Conservation (phyloP, 1,284 basidiomycete genomes). For the Ustilago hordei region DNA sequence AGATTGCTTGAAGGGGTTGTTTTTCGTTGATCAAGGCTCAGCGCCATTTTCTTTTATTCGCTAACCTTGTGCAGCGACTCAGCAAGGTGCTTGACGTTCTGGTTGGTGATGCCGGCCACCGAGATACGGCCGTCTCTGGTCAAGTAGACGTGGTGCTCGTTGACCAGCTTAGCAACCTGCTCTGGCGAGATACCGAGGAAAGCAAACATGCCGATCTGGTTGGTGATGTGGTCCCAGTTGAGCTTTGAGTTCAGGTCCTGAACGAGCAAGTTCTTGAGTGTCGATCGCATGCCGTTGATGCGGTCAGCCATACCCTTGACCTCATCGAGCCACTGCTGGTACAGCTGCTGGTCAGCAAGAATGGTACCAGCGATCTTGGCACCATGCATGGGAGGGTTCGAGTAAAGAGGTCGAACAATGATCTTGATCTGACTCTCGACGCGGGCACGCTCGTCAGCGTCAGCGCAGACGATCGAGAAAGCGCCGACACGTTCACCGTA, state of each 20-base stretch:
- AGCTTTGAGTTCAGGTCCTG: slow-evolving; percentile 68
- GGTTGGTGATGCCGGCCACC: slow-evolving; percentile 68
- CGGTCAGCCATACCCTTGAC: slow-evolving; percentile 70
- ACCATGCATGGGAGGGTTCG: slow-evolving; percentile 91
- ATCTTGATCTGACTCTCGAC: slow-evolving; percentile 78
- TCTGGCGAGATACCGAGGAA: slow-evolving; percentile 68
- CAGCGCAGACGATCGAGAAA: slow-evolving; percentile 62
- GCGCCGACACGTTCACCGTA: slow-evolving; percentile 70
- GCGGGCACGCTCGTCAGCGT: slow-evolving; percentile 65
- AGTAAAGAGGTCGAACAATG: slow-evolving; percentile 96
- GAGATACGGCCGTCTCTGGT: slow-evolving; percentile 70
- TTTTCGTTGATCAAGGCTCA: not conserved
- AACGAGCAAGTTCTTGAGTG: slow-evolving; percentile 66
- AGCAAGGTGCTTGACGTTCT: slow-evolving; percentile 67
- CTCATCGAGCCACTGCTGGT: slow-evolving; percentile 71
- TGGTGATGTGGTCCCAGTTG: slow-evolving; percentile 71
- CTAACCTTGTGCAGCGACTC: slow-evolving; percentile 68
- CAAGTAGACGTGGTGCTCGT: slow-evolving; percentile 70
- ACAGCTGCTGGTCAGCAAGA: slow-evolving; percentile 70
- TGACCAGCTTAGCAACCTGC: slow-evolving; percentile 68
- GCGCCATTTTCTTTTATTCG: slow-evolving; percentile 9
- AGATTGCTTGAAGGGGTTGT: not conserved
- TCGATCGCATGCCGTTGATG: slow-evolving; percentile 69
- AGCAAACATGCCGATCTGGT: slow-evolving; percentile 70
- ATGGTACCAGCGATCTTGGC: slow-evolving; percentile 71